These are phyloP conservation scores for Inosperma sp. DNA, from an alignment of 768 basidiomycete species.

Conservation along the genomic window DNA sequence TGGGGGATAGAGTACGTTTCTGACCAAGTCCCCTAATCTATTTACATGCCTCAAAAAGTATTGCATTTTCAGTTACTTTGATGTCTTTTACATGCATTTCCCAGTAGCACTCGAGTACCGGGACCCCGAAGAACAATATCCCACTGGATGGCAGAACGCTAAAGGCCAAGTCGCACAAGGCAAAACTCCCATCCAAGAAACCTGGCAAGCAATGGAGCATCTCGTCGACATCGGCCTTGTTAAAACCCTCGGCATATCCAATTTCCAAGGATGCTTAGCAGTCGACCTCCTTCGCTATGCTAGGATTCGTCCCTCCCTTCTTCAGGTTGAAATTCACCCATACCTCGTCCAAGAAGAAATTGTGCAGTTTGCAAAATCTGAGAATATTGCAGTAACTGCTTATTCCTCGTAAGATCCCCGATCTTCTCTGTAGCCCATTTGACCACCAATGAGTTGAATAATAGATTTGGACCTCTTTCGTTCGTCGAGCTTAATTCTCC, in stretches of 20 bases:
- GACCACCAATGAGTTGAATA: slow-evolving; percentile 22
- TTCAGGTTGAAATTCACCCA: slow-evolving; percentile 71
- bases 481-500: slow-evolving; percentile 64
- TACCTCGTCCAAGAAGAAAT: slow-evolving; percentile 61
- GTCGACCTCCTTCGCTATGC: slow-evolving; percentile 79
- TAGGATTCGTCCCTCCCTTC: slow-evolving; percentile 60
- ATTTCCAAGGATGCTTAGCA: slow-evolving; percentile 67
- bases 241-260: slow-evolving; percentile 78
- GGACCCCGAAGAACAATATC: slow-evolving; percentile 69
- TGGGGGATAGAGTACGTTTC: slow-evolving; percentile 68
- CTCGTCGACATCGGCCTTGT: slow-evolving; percentile 65
- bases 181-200: slow-evolving; percentile 71
- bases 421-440: slow-evolving; percentile 15
- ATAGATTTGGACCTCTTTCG: slow-evolving; percentile 30
- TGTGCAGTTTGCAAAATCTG: slow-evolving; percentile 47
- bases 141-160: slow-evolving; percentile 78
- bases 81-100: slow-evolving; percentile 81
- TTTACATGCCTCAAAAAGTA: not conserved
- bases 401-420: slow-evolving; percentile 57
- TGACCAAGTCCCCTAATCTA: not conserved
- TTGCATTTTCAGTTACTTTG: slow-evolving; percentile 63
- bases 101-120: slow-evolving; percentile 80
- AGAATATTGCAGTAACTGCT: slow-evolving; percentile 60
- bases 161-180: slow-evolving; percentile 65
- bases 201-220: slow-evolving; percentile 82